Conservation (phyloP, 75 land plant genomes). For the Gnetum montanum region DNA sequence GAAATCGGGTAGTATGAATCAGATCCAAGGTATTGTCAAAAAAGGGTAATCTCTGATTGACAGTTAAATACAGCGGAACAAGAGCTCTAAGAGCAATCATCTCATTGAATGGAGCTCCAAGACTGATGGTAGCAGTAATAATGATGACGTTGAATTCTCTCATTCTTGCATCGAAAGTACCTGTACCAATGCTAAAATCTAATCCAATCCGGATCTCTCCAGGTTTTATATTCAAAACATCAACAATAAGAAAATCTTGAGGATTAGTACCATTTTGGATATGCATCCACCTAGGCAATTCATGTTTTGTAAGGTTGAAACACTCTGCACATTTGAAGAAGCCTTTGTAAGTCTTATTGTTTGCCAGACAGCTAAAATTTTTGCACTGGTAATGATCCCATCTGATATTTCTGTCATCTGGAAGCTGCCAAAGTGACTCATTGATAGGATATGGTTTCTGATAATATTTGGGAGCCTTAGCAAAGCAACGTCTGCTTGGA, state of each 20-base stretch:
- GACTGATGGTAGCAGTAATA: slow-evolving; percentile 48
- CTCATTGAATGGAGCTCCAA: slow-evolving; percentile 76
- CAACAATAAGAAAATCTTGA: slow-evolving; percentile 38
- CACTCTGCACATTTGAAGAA: slow-evolving; percentile 61
- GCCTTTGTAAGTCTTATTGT: slow-evolving; percentile 25
- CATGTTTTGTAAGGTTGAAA: slow-evolving; percentile 36
- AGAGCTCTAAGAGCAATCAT: slow-evolving; percentile 60
- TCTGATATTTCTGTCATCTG: slow-evolving; percentile 49
- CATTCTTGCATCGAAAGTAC: slow-evolving; percentile 75
- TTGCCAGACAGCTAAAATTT: slow-evolving; percentile 48
- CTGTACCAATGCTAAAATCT: slow-evolving; percentile 51
- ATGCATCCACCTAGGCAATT: slow-evolving; percentile 34
- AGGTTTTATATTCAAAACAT: slow-evolving; percentile 45
- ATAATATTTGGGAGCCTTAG: slow-evolving; percentile 42
- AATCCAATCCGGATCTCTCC: slow-evolving; percentile 63
- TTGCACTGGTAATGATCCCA: slow-evolving; percentile 58
- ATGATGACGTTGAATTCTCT: slow-evolving; percentile 51
- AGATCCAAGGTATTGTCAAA: slow-evolving; percentile 74
- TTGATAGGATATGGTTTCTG: slow-evolving; percentile 36
- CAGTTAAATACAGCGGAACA: slow-evolving; percentile 47
- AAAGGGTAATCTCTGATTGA: slow-evolving; percentile 62
- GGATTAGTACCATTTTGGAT: slow-evolving; percentile 3
- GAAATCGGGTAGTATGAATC: slow-evolving; percentile 55
- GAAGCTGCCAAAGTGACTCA: slow-evolving; percentile 47
- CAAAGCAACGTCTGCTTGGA: slow-evolving; percentile 58